A percentile compares a stretch with the other conserved stretches of the same genome.
Conservation (phyloP, 495 filamentous ascomycete species). For the Penicillium diatomitis region DNA sequence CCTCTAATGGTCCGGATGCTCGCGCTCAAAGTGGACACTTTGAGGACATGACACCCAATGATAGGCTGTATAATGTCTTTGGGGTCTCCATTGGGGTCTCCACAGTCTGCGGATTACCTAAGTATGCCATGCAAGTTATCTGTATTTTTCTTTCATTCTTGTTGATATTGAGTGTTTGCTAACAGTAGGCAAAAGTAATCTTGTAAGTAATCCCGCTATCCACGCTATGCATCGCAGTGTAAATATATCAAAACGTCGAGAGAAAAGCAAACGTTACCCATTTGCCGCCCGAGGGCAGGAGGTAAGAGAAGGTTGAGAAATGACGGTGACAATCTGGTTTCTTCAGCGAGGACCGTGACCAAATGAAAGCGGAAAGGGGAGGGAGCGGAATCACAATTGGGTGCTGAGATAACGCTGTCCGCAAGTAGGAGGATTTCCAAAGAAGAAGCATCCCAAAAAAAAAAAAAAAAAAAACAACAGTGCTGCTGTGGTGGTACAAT, state of each 20-base stretch:
- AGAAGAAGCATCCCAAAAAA: neutral
- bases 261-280: constrained; percentile 8
- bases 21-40: too few relatives aligned
- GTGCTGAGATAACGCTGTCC: neutral
- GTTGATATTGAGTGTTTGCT: too few relatives aligned
- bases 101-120: too few relatives aligned
- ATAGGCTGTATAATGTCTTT: too few relatives aligned
- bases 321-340: neutral
- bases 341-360: too few relatives aligned
- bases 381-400: too few relatives aligned
- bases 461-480: neutral
- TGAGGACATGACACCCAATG: too few relatives aligned
- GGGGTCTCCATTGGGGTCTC: too few relatives aligned
- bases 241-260: constrained; percentile 8
- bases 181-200: neutral
- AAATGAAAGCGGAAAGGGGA: neutral
- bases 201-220: constrained; percentile 5
- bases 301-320: neutral
- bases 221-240: constrained; percentile 22
- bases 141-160: too few relatives aligned
- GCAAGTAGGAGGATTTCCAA: neutral
- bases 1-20: too few relatives aligned
- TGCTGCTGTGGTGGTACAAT: too few relatives aligned
- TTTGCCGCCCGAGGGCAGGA: neutral
- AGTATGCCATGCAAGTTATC: too few relatives aligned